Evolutionary conservation across 2,329 filamentous ascomycete genomes (phyloP), one percentile per base, ranked within the genome.

Genomic region (Orbilia quercus): DNA sequence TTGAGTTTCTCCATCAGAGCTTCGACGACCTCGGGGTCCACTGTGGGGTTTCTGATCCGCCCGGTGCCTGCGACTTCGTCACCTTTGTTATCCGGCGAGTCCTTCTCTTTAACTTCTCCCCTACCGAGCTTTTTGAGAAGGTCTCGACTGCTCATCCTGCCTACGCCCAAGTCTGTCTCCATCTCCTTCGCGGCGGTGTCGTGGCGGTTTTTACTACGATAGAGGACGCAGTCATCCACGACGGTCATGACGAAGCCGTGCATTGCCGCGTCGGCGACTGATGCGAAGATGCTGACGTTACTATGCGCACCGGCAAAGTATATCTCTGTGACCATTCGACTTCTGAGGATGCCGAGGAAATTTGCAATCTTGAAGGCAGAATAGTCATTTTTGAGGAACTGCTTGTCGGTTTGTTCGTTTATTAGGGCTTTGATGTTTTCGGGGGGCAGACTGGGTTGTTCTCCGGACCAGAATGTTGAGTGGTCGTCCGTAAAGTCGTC

Each of bases 221-320:
- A 96, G 9, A 92, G 93, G 63, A 96, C 87, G 80, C 93, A 97
- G 79, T 98, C 92, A 58, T 95, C 89, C 40, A 98, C 83, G 11
- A 98, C 83, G 3, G 90, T 95, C 78, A 97, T 91, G n/a, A 87
- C 84, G 78, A 96, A 88, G 2, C 93, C 95, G 80, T 97, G 90
- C 18, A 90, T 87, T 1, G 91, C 93, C 9, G 94, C 95, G 79
- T 97, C 95, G 75, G 96, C 84, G 2, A 92, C 92, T 0, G 94
- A 97, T 6, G 95, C 94, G 79, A 95, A 92, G 50, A 98, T 89
- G 31, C 92, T 93, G 36, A 96, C 84, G 78, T 98, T 97, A 45
- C 90, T 91, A 53, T 96, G 85, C 47, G 90, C 90, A 20, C 95
- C 95, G 78, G 91, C 96, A 22, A 98, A 86, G 80, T 91, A 97